Base-by-base conservation (phyloP, 2,329 filamentous ascomycete genomes). In the Hypoxylon sp. region DNA sequence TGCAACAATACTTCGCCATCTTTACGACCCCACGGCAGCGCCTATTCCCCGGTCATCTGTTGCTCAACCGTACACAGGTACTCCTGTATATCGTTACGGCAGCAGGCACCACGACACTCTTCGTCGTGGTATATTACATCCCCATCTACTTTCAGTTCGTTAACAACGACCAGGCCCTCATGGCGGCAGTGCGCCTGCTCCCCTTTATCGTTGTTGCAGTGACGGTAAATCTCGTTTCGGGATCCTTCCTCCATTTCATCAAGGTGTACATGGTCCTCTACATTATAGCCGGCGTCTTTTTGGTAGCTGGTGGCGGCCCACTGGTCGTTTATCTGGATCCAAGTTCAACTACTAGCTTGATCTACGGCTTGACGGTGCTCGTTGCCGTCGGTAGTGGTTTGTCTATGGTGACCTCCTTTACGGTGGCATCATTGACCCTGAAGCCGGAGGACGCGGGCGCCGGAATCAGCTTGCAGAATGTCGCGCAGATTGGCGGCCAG, bases 41-140 rank as follows among this genome's bases (percentile, higher is more conserved):
- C 4, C 63, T 83, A 2, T 84, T 85, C 67, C 85, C 83, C 0
- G 67, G 77, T 0, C 75, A 83, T 14, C 76, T 85, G 23, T 67
- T 85, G 1, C 69, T 67, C 3, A 68, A 72, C 21, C 72, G 73
- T 3, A 78, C 76, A 11, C 67, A 79, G 45, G 59, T 82, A 9
- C 69, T 85, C 0, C 74, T 85, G 1, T 72, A 81, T 51, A 69
- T 76, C 17, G 79, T 75, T 2, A 78, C 77, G 50, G 73, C 80
- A 7, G 79, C 78, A 63, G 72, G 76, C 41, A 64, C 50, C 11
- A 60, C 56, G 1, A n/a, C 58, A 3, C 38, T 71, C 23, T 77
- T 73, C 46, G 62, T 77, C 4, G 64, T 71, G 25, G 72, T 83
- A 21, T 86, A 85, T 73, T 86, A 82, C 71, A 81, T 86, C 3